A percentile compares a stretch with the other conserved stretches of the same genome.
Evolutionary conservation across 2,329 filamentous ascomycete genomes (phyloP).

Genomic region (Colletotrichum sp.): DNA sequence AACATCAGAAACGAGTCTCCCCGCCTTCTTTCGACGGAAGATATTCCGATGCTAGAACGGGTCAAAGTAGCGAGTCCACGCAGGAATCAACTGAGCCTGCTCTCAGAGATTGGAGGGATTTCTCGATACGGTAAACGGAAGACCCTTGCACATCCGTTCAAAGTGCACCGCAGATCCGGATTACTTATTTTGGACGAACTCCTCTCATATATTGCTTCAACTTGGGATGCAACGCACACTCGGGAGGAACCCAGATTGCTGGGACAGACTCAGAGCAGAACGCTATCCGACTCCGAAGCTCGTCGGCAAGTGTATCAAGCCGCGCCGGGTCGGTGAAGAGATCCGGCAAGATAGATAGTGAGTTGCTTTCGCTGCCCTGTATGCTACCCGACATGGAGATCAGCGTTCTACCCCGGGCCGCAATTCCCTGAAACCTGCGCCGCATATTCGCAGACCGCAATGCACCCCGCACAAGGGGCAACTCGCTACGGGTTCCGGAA

Average conservation of each 20-base stretch:
- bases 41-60: not conserved
- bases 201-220: not conserved
- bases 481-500: not conserved
- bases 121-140: not conserved
- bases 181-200: not conserved
- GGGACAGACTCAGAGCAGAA: not conserved
- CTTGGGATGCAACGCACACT: not conserved
- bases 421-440: not conserved
- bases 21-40: not conserved
- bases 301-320: not conserved
- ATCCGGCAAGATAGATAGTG: not conserved
- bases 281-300: not conserved
- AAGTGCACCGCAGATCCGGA: not conserved
- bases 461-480: not conserved
- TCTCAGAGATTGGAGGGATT: not conserved
- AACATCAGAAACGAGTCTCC: not conserved
- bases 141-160: not conserved
- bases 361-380: not conserved
- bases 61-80: not conserved
- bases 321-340: not conserved
- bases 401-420: not conserved
- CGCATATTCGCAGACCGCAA: not conserved
- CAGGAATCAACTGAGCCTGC: not conserved
- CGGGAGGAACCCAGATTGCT: not conserved
- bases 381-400: not conserved